Evolutionary conservation across 2,329 filamentous ascomycete genomes (phyloP).

Genomic region (Sphaerostilbella broomeana): DNA sequence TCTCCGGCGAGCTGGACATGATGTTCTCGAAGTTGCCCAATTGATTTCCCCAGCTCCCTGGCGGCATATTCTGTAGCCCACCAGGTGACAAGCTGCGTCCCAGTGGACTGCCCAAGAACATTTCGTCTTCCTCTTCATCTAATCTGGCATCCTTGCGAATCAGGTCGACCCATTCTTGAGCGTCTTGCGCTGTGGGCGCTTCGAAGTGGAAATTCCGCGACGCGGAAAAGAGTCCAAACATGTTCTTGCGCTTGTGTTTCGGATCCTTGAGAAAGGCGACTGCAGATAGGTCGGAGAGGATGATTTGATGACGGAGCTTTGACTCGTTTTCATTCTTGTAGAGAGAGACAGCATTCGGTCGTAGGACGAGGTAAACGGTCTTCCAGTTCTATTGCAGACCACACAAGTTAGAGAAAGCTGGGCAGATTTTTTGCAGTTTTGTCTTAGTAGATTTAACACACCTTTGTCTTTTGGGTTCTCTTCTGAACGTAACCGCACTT

Average conservation of each 20-base stretch:
- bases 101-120: conserved; percentile 64
- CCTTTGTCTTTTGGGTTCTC: conserved; percentile 90
- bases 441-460: no score
- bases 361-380: conserved; percentile 77
- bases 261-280: conserved; percentile 83
- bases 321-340: conserved; percentile 91
- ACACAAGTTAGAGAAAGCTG: no score
- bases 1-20: conserved; percentile 57
- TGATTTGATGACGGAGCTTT: conserved; percentile 81
- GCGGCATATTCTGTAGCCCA: conserved; percentile 6
- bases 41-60: conserved; percentile 10
- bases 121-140: conserved; percentile 81
- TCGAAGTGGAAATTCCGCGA: conserved; percentile 89
- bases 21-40: conserved; percentile 35
- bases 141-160: conserved; percentile 76
- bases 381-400: conserved; percentile 67
- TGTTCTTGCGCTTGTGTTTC: conserved; percentile 76
- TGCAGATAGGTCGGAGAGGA: conserved; percentile 82
- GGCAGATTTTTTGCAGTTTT: no score
- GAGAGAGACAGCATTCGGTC: conserved; percentile 82
- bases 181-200: conserved; percentile 64
- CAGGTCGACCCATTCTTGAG: conserved; percentile 76
- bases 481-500: conserved; percentile 84
- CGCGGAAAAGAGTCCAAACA: conserved; percentile 89
- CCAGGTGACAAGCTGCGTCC: conserved; percentile 40